Conservation (phyloP, 352 stramenopile species). For the Globisporangium apiculatum region DNA sequence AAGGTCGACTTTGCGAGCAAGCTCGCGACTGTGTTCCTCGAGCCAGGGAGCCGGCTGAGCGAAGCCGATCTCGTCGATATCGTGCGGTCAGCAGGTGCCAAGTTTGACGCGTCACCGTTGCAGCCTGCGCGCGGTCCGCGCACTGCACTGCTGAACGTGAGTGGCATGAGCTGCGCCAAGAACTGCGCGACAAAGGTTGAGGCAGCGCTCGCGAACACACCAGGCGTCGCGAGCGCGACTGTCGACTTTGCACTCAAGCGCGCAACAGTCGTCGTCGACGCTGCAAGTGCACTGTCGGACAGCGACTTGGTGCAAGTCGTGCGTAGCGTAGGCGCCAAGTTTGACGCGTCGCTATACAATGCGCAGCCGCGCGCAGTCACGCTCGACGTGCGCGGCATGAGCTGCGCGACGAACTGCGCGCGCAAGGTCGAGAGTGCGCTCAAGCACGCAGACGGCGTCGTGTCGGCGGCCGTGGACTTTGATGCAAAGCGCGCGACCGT, state of each 20-base stretch:
- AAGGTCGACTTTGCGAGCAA: constrained; percentile 76
- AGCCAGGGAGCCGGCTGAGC: constrained; percentile 56
- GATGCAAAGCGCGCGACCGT: constrained; percentile 44
- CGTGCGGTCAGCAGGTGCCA: constrained; percentile 42
- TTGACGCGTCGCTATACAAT: constrained; percentile 48
- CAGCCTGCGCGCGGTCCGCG: constrained; percentile 31
- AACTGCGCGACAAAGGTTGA: constrained; percentile 77
- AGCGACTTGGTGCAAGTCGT: constrained; percentile 57
- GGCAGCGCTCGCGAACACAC: constrained; percentile 32
- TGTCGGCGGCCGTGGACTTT: constrained; percentile 70
- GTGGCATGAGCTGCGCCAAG: constrained; percentile 78
- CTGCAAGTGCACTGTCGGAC: constrained; percentile 38
- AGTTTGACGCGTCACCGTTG: constrained; percentile 53
- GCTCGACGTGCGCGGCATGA: constrained; percentile 63
- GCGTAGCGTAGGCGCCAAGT: constrained; percentile 40
- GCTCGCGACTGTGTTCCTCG: constrained; percentile 68
- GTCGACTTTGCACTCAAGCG: constrained; percentile 69
- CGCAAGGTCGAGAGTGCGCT: constrained; percentile 67
- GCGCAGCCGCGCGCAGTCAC: constrained; percentile 27
- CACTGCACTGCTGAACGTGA: constrained; percentile 47
- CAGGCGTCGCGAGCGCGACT: constrained; percentile 43
- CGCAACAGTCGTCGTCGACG: constrained; percentile 47
- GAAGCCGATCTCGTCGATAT: constrained; percentile 59
- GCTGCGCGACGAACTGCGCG: constrained; percentile 54
- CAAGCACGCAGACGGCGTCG: constrained; percentile 43